A percentile compares a stretch with the other conserved stretches of the same genome.
Evolutionary conservation across 352 stramenopile genomes (phyloP).

Genomic region (Phytophthora nicotianae): DNA sequence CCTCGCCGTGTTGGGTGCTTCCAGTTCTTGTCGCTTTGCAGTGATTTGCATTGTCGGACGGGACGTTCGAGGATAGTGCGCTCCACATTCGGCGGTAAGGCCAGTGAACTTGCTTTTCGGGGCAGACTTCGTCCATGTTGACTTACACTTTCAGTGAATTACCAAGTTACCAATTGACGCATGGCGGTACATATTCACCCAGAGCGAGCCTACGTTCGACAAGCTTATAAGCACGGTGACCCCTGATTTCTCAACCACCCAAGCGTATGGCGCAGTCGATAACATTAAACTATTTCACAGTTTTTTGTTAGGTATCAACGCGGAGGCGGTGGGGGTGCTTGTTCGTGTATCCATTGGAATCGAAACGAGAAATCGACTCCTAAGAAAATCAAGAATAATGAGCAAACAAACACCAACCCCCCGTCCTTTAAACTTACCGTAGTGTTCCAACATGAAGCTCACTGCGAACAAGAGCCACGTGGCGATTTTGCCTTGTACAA

Average conservation of each 20-base stretch:
- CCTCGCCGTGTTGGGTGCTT: slow-evolving; percentile 15
- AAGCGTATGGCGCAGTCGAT: not conserved
- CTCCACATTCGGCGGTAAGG: slow-evolving; percentile 10
- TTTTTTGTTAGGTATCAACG: not conserved
- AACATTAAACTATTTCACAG: not conserved
- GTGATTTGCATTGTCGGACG: slow-evolving; percentile 21
- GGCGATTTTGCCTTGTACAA: slow-evolving; percentile 51
- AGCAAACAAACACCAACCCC: not conserved
- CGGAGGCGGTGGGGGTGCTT: not conserved
- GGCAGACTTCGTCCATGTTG: slow-evolving; percentile 11
- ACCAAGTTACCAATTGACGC: too few species aligned
- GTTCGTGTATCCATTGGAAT: slow-evolving; percentile 10
- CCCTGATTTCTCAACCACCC: not conserved
- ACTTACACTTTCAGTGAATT: slow-evolving; percentile 9
- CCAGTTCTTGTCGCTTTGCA: slow-evolving; percentile 16
- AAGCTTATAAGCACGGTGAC: too few species aligned
- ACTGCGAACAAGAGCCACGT: slow-evolving; percentile 37
- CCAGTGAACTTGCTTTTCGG: slow-evolving; percentile 14
- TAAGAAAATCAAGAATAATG: not conserved
- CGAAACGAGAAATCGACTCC: slow-evolving; percentile 22
- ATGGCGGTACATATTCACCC: too few species aligned
- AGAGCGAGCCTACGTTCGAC: too few species aligned
- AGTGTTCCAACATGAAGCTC: slow-evolving; percentile 34
- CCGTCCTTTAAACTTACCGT: slow-evolving; percentile 16
- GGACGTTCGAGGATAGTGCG: slow-evolving; percentile 9